Percentiles rank a stretch among this genome's conserved stretches.
Evolutionary conservation across 305 asterid species (phyloP).

Genomic region (Fraxinus platypoda): DNA sequence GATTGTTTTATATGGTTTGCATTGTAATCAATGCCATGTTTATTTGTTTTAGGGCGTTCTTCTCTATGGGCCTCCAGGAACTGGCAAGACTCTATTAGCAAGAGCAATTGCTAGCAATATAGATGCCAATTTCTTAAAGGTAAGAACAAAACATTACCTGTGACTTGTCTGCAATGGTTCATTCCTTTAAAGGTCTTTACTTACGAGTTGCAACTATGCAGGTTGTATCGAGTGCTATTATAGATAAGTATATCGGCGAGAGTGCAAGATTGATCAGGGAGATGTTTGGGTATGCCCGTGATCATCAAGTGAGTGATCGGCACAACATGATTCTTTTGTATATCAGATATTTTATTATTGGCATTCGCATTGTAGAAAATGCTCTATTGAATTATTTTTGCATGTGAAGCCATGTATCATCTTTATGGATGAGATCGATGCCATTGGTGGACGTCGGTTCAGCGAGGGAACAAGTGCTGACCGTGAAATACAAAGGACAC

Average conservation of each 20-base stretch:
- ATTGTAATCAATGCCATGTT: not conserved
- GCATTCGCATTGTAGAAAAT: not conserved
- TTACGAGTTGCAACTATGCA: slow-evolving; percentile 30
- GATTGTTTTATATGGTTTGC: not conserved
- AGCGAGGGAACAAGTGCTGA: slow-evolving; percentile 96
- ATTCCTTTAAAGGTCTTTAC: slow-evolving; percentile 10
- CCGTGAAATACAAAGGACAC: slow-evolving; percentile 88
- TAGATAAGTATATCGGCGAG: slow-evolving; percentile 94
- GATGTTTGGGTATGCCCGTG: slow-evolving; percentile 96
- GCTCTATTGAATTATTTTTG: slow-evolving; percentile 2
- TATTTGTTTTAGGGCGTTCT: slow-evolving; percentile 73
- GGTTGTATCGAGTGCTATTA: slow-evolving; percentile 98
- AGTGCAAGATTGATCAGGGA: slow-evolving; percentile 95
- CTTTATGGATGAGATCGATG: slow-evolving; percentile 83
- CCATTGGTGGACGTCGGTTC: slow-evolving; percentile 86
- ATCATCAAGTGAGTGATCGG: slow-evolving; percentile 69
- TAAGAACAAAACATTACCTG: not conserved
- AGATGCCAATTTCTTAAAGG: slow-evolving; percentile 96
- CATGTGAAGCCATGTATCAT: slow-evolving; percentile 73
- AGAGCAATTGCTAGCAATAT: slow-evolving; percentile 96
- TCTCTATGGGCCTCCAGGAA: slow-evolving; percentile 97
- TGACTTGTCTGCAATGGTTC: not conserved
- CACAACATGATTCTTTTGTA: not conserved
- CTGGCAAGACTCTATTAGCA: slow-evolving; percentile 94
- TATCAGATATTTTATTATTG: not conserved